A percentile compares a stretch with the other conserved stretches of the same genome.
Evolutionary conservation across 2,329 filamentous ascomycete genomes (phyloP).

Genomic region (Cladosporium sp.): DNA sequence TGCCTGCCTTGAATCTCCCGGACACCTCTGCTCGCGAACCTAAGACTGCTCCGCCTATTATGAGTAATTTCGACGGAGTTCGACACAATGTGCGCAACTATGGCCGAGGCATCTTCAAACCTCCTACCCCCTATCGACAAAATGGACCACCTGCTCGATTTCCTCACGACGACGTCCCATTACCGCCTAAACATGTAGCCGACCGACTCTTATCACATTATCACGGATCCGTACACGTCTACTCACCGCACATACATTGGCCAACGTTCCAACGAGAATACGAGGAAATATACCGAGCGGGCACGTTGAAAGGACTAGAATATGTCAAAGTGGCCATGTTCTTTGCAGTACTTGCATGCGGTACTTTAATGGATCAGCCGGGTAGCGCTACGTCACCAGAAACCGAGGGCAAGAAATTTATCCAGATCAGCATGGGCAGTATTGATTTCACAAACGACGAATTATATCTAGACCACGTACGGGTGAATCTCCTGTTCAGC

Average conservation of each 20-base stretch:
- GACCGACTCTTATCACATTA: slow-evolving; percentile 74
- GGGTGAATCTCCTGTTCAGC: slow-evolving; percentile 67
- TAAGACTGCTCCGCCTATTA: slow-evolving; percentile 56
- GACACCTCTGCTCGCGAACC: slow-evolving; percentile 47
- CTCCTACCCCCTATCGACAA: slow-evolving; percentile 64
- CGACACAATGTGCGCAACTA: slow-evolving; percentile 68
- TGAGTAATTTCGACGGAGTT: slow-evolving; percentile 67
- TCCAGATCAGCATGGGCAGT: slow-evolving; percentile 65
- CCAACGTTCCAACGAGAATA: slow-evolving; percentile 73
- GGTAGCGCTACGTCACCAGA: slow-evolving; percentile 52
- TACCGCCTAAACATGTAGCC: slow-evolving; percentile 66
- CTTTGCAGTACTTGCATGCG: slow-evolving; percentile 78
- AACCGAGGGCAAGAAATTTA: slow-evolving; percentile 57
- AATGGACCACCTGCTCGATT: slow-evolving; percentile 41
- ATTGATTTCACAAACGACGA: slow-evolving; percentile 81
- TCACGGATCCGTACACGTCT: slow-evolving; percentile 69
- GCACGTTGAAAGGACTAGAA: slow-evolving; percentile 57
- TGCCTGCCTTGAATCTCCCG: slow-evolving; percentile 31
- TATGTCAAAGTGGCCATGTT: slow-evolving; percentile 74
- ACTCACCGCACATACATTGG: slow-evolving; percentile 85
- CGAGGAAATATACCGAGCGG: slow-evolving; percentile 68
- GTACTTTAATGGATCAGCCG: slow-evolving; percentile 65
- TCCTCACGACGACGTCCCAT: slow-evolving; percentile 43
- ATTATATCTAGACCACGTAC: slow-evolving; percentile 69
- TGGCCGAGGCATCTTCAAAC: slow-evolving; percentile 74